phyloP scores from a whole-genome alignment of 1,139 yeast genomes.

The Debaryomyces psychrophilus region DNA sequence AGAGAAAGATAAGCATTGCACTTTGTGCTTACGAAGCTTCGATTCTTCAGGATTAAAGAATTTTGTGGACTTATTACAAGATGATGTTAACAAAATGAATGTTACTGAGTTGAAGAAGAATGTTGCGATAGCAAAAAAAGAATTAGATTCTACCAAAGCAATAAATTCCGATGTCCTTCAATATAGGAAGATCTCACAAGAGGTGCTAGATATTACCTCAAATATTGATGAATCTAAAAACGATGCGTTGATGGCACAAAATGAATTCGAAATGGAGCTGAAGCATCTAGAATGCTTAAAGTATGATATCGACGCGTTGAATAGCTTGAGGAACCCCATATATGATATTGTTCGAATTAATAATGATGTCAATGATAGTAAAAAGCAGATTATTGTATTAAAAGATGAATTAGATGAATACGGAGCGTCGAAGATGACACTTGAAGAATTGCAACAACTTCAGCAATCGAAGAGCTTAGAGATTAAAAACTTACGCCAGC shows the following conservation, averaged over 20 bases:
- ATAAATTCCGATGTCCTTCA: conserved; percentile 33
- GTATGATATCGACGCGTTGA: conserved; percentile 16
- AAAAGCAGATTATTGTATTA: conserved; percentile 37
- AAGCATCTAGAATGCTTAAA: conserved; percentile 15
- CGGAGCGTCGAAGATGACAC: conserved; percentile 32
- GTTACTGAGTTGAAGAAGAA: conserved; percentile 40
- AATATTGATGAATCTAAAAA: conserved; percentile 9
- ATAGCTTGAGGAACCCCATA: conserved; percentile 31
- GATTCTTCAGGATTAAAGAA: conserved; percentile 39
- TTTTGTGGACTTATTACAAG: conserved; percentile 38
- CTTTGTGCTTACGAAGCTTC: conserved; percentile 67
- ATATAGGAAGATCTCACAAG: conserved; percentile 26
- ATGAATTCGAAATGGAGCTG: conserved; percentile 11
- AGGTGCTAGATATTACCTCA: conserved; percentile 12
- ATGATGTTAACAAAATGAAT: conserved; percentile 40
- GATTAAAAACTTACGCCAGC: conserved; percentile 49
- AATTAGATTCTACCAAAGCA: conserved; percentile 29
- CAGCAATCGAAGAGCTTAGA: conserved; percentile 47
- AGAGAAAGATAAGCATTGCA: conserved; percentile 55
- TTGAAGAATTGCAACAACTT: conserved; percentile 55
- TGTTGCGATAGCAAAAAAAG: conserved; percentile 35
- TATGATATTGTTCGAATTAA: conserved; percentile 39
- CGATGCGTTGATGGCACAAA: conserved; percentile 9
- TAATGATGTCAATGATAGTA: conserved; percentile 37
- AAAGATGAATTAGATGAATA: conserved; percentile 43